Evolutionary conservation across 139 green algal species (phyloP), one percentile per base, ranked within the genome.

Genomic region (Chlorella ohadii): DNA sequence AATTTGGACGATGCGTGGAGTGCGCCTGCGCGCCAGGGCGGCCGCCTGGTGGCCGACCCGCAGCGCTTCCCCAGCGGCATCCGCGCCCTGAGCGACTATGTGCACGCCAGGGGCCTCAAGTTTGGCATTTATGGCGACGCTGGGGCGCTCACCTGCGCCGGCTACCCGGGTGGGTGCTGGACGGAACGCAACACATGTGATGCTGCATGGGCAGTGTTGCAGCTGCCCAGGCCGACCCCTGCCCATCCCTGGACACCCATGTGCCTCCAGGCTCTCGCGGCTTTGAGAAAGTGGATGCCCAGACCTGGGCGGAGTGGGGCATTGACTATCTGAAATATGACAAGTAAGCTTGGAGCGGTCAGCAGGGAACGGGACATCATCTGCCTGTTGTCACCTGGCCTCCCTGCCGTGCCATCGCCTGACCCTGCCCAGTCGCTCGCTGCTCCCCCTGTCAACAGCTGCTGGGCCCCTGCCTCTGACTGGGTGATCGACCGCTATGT

Each of bases 41-140:
- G 72, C 44, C 57, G 28, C 33, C 82, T 86, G 63, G 25, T 78
- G 1, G 72, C 70, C 39, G 56, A 82, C 76, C 47, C 51, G 76
- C 20, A 27, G 25, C 19, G 5, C 72, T 91, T 91, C 74, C 89
- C 89, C 39, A 82, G 64, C 9, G 87, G 90, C 74, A 92, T 93
- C 82, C 87, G 88, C 68, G 83, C 88, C 0, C 84, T 93, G n/a
- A 88, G 39, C 6, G 85, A 90, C 72, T 90, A 93, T 73, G 80
- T 93, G 39, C 90, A 92, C 75, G 39, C 36, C 80, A 87, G 91
- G 92, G 34, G 75, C 65, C 84, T 97, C 20, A 90, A 90, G 82
- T 93, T 95, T 82, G 94, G 94, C 33, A 87, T 97, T 28, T 97
- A 97, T 86, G 85, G 59, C 12, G 92, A 94, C 67, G 81, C 88